Base-by-base conservation (phyloP, 371 early-diverging fungal genomes). In the Mucor velutinosus region DNA sequence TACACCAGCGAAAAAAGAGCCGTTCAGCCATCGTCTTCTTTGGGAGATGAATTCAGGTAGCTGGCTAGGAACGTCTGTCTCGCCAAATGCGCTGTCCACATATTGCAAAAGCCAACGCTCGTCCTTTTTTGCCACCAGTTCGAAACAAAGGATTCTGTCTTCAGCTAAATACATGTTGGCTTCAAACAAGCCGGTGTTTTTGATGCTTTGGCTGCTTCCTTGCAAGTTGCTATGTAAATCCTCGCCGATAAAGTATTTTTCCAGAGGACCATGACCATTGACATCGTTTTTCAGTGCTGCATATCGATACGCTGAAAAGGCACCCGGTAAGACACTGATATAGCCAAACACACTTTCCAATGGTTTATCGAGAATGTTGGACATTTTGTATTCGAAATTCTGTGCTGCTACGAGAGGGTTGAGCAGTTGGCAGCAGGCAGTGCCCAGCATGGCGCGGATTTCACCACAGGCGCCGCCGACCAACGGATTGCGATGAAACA, bases 11-110 rank as follows among this genome's bases (percentile, higher is more conserved):
- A 91, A 91, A 80, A 93, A 92, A 4, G 90, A 88, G 0, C 96
- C 96, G 81, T 95, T 95, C 45, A 94, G 77, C 96, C 96, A 95
- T 49, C 96, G 87, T 65, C 96, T 88, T 65, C 96, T 85, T 73
- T 95, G 96, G 0, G 92, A 90, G 25, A 95, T 90, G 64, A 94
- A 92, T 69, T 95, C 96, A 1, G 93, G 88, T 8, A 94, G 76
- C 8, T 80, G 80, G 63, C 86, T 86, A 5, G 96, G 96, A 7
- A 92, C 93, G 78, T 95, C 95, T 2, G 95, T 95, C 64, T 93
- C 94, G 59, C 92, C 94, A 62, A 86, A 87, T 6, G 95, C 87
- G 7, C 83, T 82, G 59, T 84, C 78, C 27, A 88, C 88, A 63
- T 87, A 88, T 51, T 87, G 84, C 10, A 93, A 75, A 7, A 92